phyloP scores from a whole-genome alignment of 495 filamentous ascomycete species.

The Penicillium soppii region DNA sequence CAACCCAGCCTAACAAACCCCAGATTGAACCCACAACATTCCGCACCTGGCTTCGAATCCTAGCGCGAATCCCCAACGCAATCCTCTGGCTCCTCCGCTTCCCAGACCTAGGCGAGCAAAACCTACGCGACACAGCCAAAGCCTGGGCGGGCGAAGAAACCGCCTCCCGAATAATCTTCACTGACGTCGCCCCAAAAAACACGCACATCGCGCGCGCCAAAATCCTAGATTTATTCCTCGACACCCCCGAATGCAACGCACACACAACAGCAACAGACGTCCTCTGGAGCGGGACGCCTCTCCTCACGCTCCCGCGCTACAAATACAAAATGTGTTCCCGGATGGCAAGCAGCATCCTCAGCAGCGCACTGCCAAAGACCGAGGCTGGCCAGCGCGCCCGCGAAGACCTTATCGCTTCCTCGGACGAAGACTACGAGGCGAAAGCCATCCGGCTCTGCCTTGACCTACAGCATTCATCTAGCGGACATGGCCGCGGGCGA shows the following conservation, averaged over 20 bases:
- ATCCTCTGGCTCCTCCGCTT: constrained; percentile 96
- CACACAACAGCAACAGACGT: constrained; percentile 98
- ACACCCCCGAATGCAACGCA: constrained; percentile 97
- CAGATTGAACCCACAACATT: constrained; percentile 98
- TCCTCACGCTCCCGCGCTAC: constrained; percentile 92
- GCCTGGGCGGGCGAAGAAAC: constrained; percentile 84
- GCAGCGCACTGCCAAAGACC: constrained; percentile 76
- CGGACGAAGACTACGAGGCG: constrained; percentile 80
- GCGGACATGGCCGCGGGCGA: constrained; percentile 61
- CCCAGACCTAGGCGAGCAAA: constrained; percentile 86
- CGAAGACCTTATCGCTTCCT: constrained; percentile 70
- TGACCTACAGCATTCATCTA: constrained; percentile 59
- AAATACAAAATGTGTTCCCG: constrained; percentile 98
- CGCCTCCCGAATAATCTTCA: constrained; percentile 91
- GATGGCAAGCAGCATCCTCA: constrained; percentile 93
- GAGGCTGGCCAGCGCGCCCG: constrained; percentile 66
- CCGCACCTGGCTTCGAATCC: constrained; percentile 92
- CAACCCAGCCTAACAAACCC: constrained; percentile 4
- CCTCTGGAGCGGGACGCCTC: constrained; percentile 90
- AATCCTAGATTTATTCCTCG: constrained; percentile 90
- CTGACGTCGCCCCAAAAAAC: constrained; percentile 93
- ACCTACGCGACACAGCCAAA: constrained; percentile 75
- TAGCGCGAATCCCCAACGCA: constrained; percentile 81
- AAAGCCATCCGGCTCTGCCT: constrained; percentile 73
- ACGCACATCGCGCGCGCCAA: constrained; percentile 91